phyloP scores from a whole-genome alignment of 192 early-diverging fungal species.

The Podila verticillata region DNA sequence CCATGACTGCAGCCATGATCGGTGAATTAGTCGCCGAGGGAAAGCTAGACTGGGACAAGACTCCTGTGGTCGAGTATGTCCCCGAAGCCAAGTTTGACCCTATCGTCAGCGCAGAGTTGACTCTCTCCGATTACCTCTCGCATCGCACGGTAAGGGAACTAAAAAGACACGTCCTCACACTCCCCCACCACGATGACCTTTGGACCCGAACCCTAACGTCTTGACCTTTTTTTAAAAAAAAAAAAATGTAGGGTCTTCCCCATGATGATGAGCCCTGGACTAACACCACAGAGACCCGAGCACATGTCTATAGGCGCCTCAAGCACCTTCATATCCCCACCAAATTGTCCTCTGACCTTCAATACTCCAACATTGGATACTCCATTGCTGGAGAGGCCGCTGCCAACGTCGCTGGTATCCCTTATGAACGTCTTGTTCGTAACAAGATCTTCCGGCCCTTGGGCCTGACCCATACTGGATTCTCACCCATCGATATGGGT shows the following conservation, averaged over 20 bases:
- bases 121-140: constrained; percentile 15
- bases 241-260: constrained; percentile 4
- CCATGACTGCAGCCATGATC: constrained; percentile 28
- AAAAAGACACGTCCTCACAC: not conserved
- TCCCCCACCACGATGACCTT: not conserved
- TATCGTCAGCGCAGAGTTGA: constrained; percentile 10
- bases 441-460: not conserved
- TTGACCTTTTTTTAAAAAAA: not conserved
- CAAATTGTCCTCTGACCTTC: not conserved
- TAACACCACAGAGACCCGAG: not conserved
- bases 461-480: constrained; percentile 18
- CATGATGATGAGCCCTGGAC: constrained; percentile 4
- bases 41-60: constrained; percentile 39
- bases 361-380: constrained; percentile 6
- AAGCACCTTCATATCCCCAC: not conserved
- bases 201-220: not conserved
- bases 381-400: constrained; percentile 2
- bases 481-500: constrained; percentile 16
- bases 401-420: constrained; percentile 1
- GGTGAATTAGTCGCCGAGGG: constrained; percentile 35
- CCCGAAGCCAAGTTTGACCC: constrained; percentile 22
- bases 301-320: constrained; percentile 4
- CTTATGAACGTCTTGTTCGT: not conserved
- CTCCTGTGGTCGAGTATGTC: constrained; percentile 22
- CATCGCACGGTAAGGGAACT: constrained; percentile 32